Conservation (phyloP, 805 yeast genomes). For the Pichia paraexigua region DNA sequence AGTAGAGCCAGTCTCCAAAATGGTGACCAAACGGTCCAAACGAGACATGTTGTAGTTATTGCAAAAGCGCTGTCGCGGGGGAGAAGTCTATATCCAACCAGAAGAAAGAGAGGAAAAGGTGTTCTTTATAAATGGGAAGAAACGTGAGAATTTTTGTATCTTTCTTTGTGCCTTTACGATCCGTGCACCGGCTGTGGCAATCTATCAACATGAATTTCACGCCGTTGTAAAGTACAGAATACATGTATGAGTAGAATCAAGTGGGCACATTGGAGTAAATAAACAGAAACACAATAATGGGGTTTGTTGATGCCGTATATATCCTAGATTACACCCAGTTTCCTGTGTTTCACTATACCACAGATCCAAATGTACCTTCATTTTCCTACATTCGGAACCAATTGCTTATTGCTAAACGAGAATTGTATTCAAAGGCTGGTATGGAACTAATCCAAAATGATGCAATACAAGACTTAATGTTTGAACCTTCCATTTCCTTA, state of each 20-base stretch:
- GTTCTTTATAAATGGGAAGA: background rate
- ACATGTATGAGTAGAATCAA: too few species aligned
- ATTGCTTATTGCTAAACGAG: slow-evolving; percentile 14
- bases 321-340: slow-evolving; percentile 23
- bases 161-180: background rate
- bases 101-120: background rate
- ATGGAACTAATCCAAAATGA: background rate
- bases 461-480: background rate
- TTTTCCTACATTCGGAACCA: slow-evolving; percentile 20
- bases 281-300: slow-evolving; percentile 17
- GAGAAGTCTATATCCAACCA: too few species aligned
- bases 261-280: too few species aligned
- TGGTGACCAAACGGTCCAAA: slow-evolving; percentile 29
- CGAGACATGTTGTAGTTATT: slow-evolving; percentile 22
- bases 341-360: slow-evolving; percentile 6
- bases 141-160: background rate
- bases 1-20: slow-evolving; percentile 90
- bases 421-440: slow-evolving; percentile 7
- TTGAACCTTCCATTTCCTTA: background rate
- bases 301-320: slow-evolving; percentile 26
- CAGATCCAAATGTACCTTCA: slow-evolving; percentile 21
- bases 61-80: background rate
- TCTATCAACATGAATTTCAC: background rate
- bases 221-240: too few species aligned
- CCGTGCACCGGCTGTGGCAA: slow-evolving; percentile 7